Conservation (phyloP, 2,329 filamentous ascomycete species). For the Diplodia intermedia region DNA sequence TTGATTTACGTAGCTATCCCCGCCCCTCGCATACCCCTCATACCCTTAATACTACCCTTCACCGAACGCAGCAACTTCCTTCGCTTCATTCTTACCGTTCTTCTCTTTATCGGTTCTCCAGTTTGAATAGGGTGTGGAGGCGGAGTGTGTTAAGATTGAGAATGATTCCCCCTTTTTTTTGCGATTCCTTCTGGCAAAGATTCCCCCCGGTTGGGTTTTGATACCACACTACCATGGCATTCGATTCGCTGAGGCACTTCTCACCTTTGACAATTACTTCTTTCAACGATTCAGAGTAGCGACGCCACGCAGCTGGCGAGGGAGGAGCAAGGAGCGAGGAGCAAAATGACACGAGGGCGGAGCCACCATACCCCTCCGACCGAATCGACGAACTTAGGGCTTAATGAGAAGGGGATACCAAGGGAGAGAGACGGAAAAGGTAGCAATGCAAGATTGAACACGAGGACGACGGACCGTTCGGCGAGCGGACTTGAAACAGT, state of each 20-base stretch:
- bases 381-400: slow-evolving; percentile 2
- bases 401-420: slow-evolving; percentile 5
- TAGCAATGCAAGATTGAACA: not conserved
- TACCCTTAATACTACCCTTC: slow-evolving; percentile 29
- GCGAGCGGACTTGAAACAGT: slow-evolving; percentile 21
- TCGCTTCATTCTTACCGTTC: slow-evolving; percentile 22
- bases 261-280: slow-evolving; percentile 24
- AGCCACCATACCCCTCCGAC: slow-evolving; percentile 9
- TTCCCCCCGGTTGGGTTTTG: slow-evolving; percentile 31
- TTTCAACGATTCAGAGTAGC: slow-evolving; percentile 20
- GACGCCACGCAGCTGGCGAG: slow-evolving; percentile 25
- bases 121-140: slow-evolving; percentile 25
- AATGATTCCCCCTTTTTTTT: slow-evolving; percentile 28
- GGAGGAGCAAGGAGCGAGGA: slow-evolving; percentile 28
- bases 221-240: slow-evolving; percentile 26
- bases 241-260: slow-evolving; percentile 18
- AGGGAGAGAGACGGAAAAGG: not conserved
- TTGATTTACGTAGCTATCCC: slow-evolving; percentile 24
- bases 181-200: slow-evolving; percentile 30
- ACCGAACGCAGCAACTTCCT: slow-evolving; percentile 27
- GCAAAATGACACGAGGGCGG: slow-evolving; percentile 17
- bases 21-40: slow-evolving; percentile 28
- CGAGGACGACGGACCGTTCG: not conserved
- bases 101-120: slow-evolving; percentile 14
- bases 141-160: slow-evolving; percentile 28